phyloP scores from a whole-genome alignment of 176 grass and related monocot genomes.

The Oryza brachyantha region DNA sequence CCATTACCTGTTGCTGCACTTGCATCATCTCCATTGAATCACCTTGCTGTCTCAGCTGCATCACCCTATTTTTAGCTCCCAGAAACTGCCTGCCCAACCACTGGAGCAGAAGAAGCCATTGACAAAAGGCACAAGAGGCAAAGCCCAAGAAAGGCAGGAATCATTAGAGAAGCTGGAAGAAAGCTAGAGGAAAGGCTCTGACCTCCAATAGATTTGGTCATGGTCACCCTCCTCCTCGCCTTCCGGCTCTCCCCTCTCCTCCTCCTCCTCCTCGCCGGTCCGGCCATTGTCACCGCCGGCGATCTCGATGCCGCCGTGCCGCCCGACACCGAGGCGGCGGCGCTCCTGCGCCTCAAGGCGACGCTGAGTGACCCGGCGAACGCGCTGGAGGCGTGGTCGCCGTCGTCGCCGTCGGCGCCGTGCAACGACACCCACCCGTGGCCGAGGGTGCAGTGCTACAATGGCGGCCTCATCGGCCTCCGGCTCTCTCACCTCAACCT shows the following conservation, averaged over 20 bases:
- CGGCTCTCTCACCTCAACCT: conserved; percentile 54
- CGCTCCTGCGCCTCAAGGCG: conserved; percentile 54
- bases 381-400: conserved; percentile 30
- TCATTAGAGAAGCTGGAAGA: conserved; percentile 45
- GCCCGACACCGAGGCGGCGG: conserved; percentile 33
- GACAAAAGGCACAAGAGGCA: conserved; percentile 36
- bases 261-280: not conserved
- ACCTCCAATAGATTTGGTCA: conserved; percentile 37
- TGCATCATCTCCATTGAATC: conserved; percentile 25
- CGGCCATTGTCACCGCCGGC: not conserved
- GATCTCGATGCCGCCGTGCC: not conserved
- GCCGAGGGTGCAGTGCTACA: conserved; percentile 58
- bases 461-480: conserved; percentile 50
- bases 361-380: conserved; percentile 42
- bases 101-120: conserved; percentile 37
- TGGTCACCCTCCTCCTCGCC: conserved; percentile 46
- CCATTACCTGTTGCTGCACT: not conserved
- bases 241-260: conserved; percentile 39
- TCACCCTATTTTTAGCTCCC: conserved; percentile 37
- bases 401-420: conserved; percentile 16
- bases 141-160: conserved; percentile 33
- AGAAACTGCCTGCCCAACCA: conserved; percentile 31
- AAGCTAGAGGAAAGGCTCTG: conserved; percentile 43
- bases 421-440: conserved; percentile 32
- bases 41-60: not conserved